phyloP scores from a whole-genome alignment of 2,329 filamentous ascomycete species.

The Xylaria sp. region DNA sequence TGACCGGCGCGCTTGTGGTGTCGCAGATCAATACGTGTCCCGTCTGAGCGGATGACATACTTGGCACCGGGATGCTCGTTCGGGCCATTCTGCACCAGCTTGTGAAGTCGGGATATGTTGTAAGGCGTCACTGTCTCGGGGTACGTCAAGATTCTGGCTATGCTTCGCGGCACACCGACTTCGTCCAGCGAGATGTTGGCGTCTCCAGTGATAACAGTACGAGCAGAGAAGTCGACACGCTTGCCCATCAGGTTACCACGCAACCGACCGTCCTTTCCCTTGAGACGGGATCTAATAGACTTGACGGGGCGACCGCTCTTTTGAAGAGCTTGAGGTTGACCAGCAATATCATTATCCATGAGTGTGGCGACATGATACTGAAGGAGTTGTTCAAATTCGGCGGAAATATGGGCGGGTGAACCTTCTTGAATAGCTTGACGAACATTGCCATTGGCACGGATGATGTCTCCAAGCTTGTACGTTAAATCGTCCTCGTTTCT shows the following conservation, averaged over 20 bases:
- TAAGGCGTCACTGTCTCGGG: slow-evolving; percentile 97
- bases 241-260: slow-evolving; percentile 99
- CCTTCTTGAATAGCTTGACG: slow-evolving; percentile 89
- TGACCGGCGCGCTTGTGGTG: slow-evolving; percentile 88
- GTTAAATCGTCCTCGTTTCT: slow-evolving; percentile 98
- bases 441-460: slow-evolving; percentile 95
- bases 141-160: slow-evolving; percentile 90
- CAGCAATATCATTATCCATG: slow-evolving; percentile 99
- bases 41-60: slow-evolving; percentile 92
- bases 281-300: slow-evolving; percentile 92
- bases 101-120: slow-evolving; percentile 91
- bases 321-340: slow-evolving; percentile 89
- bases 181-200: slow-evolving; percentile 95
- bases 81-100: slow-evolving; percentile 88
- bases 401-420: slow-evolving; percentile 85
- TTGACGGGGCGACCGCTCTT: slow-evolving; percentile 97
- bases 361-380: slow-evolving; percentile 99
- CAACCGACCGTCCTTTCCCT: slow-evolving; percentile 98
- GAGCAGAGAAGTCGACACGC: slow-evolving; percentile 97
- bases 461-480: slow-evolving; percentile 98
- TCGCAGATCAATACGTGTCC: slow-evolving; percentile 90
- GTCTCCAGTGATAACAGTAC: slow-evolving; percentile 99
- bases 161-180: slow-evolving; percentile 93
- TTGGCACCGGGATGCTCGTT: slow-evolving; percentile 95
- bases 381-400: slow-evolving; percentile 87